Evolutionary conservation across 2,329 filamentous ascomycete species (phyloP).

Genomic region (Fonsecaea pedrosoi): DNA sequence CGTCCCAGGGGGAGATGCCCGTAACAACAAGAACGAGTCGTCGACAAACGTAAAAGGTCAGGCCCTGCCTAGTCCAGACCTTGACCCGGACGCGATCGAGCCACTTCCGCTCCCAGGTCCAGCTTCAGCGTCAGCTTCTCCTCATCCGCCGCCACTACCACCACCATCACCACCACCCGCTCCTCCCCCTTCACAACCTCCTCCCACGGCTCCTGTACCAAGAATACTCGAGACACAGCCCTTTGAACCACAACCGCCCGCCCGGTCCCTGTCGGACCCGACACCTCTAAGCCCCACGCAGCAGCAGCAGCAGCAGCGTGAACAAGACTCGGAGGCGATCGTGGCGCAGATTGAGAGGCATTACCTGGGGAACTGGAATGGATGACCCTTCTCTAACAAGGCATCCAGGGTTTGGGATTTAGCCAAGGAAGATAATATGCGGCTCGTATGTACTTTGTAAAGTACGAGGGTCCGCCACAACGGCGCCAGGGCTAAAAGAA

Average conservation of each 20-base stretch:
- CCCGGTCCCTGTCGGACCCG: constrained; percentile 9
- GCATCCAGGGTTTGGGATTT: no score
- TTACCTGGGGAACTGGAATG: constrained; percentile 15
- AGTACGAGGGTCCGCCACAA: no score
- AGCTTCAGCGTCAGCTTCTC: no score
- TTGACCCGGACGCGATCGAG: constrained; percentile 10
- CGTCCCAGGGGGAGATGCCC: neutral
- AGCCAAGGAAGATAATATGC: no score
- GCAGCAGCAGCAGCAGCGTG: neutral
- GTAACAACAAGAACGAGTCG: neutral
- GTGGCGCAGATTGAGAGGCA: constrained; percentile 15
- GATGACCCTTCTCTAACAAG: neutral
- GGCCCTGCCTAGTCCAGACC: neutral
- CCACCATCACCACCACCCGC: neutral
- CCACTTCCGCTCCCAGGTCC: neutral
- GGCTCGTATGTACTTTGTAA: no score
- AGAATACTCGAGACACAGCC: neutral
- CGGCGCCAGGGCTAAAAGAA: no score
- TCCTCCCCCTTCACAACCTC: neutral
- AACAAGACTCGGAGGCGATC: constrained; percentile 5
- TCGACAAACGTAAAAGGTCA: neutral
- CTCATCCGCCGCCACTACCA: no score
- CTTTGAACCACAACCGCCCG: constrained; percentile 7
- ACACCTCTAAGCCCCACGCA: constrained; percentile 4
- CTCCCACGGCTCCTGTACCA: neutral